These are phyloP conservation scores for Vitis labrusca DNA, from an alignment of 164 flowering plant genomes.

Conservation along the genomic window DNA sequence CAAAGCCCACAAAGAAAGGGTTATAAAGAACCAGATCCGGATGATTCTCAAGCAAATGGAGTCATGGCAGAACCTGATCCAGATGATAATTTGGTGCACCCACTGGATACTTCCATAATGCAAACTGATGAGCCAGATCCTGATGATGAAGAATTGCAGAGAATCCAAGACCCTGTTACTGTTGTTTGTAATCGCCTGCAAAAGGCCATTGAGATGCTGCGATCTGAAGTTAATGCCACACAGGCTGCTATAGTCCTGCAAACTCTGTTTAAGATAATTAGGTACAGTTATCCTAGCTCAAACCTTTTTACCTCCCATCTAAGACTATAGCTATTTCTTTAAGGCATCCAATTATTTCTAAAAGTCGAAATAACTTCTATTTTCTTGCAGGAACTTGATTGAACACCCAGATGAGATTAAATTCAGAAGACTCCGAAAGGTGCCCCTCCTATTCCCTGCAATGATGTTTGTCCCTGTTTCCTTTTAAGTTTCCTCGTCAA, in stretches of 20 bases:
- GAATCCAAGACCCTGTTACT: conserved; percentile 77
- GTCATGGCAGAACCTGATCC: conserved; percentile 34
- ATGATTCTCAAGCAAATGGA: conserved; percentile 19
- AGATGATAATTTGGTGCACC: conserved; percentile 25
- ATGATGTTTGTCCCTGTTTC: neutral
- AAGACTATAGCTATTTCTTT: too few relatives aligned
- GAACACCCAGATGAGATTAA: conserved; percentile 82
- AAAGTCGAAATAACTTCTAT: conserved; percentile 7
- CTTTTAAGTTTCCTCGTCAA: neutral
- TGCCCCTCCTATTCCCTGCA: conserved; percentile 13
- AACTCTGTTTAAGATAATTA: conserved; percentile 71
- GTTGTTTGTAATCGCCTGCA: conserved; percentile 57
- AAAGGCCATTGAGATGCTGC: conserved; percentile 58
- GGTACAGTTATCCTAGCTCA: conserved; percentile 34
- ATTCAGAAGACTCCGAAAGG: conserved; percentile 82
- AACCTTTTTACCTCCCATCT: neutral
- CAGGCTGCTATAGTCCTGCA: conserved; percentile 50
- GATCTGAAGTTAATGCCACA: conserved; percentile 51
- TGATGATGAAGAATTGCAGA: conserved; percentile 61
- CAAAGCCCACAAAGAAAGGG: conserved; percentile 22
- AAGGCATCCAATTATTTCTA: neutral
- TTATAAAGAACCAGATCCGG: conserved; percentile 26
- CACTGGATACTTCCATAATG: conserved; percentile 10
- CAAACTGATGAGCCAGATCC: conserved; percentile 59
- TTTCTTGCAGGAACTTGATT: conserved; percentile 64